Base-by-base conservation (phyloP, 2,329 filamentous ascomycete genomes). In the Nigrospora osmanthi region DNA sequence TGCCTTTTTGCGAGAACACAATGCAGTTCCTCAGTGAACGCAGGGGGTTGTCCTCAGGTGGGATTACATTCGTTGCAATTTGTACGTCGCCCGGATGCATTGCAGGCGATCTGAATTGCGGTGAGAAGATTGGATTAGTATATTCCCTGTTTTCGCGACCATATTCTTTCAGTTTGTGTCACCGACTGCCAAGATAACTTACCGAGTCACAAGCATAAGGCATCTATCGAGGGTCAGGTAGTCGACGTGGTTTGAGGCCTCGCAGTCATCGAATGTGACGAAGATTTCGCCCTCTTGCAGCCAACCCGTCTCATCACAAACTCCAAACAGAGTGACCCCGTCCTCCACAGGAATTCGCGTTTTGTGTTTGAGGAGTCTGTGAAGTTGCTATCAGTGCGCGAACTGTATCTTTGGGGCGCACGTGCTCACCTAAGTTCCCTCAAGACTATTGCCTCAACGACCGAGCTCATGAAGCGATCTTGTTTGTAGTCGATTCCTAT, bases 61-160 rank as follows among this genome's bases (percentile, higher is more conserved):
- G 85, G 0, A 83, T 73, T 1, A 82, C 71, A 11, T 85, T 84
- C 3, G 59, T 60, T 0, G 76, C 84, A 1, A 79, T 40, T 56
- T 90, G 87, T 2, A 94, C 74, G 56, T 95, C 89, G 0, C 89
- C 89, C 0, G 87, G 86, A 56, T 94, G 85, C 38, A 94, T 69
- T 1, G 87, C 87, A 0, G 89, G 89, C 1, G 84, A 87, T n/a
- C 88, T 75, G 0, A 10, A 23, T 23, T n/a, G n/a, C n/a, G 7
- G 19, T 4, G 19, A 23, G 19, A 7, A 7, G 19, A 23, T 7
- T 23, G 4, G 19, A 7, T 23, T 4, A 23, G 19, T 23, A 23
- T 23, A 7, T 23, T 23, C 19, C 19, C n/a, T n/a, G 19, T 23
- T 7, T 23, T 7, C 4, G 7, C 4, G 7, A 4, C 19, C 19